Evolutionary conservation across 208 protist genomes (phyloP), one percentile per base, ranked within the genome.

Genomic region (Perkinsela sp.): DNA sequence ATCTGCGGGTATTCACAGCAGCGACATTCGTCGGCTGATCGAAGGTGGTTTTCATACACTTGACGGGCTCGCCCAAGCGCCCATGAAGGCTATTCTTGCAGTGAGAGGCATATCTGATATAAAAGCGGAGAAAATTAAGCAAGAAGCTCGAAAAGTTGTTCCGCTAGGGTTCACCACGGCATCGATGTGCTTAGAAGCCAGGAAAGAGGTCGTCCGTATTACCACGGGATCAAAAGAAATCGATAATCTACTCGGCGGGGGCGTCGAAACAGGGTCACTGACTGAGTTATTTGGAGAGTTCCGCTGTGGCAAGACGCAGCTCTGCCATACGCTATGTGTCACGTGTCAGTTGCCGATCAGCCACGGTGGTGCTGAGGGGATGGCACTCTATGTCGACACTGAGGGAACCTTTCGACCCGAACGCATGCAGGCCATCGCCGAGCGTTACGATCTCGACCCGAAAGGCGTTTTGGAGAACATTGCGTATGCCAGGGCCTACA

Each of bases 271-370:
- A 0, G 95, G 95, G 1, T 96, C 93, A 40, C 97, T 99, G 66
- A 99, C 96, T 1, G 96, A 99, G 75, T 84, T 99, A 1, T 98
- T 98, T 80, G 96, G 96, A 1, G 97, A 99, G 75, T 98, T 98
- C 76, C 81, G 95, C 48, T 98, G 95, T 0, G 96, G 97, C 66
- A 98, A 99, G 83, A 97, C 95, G 32, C 96, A 99, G 81, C 80
- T 99, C 1, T 99, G 96, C 75, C 96, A 98, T 76, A 97, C 94
- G 2, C 80, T 99, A 22, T 98, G 95, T 73, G 95, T 98, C 1
- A 97, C 95, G 0, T 96, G 90, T 70, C 88, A 96, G 81, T 80
- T 97, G 32, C 92, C 93, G 2, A 85, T 94, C 66, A 86, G 86
- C 1, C 78, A 95, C 71, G 94, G 94, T 70, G 94, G 95, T 29